Evolutionary conservation across 2,329 filamentous ascomycete genomes (phyloP), one percentile per base, ranked within the genome.

Genomic region (Fusarium scirpi): DNA sequence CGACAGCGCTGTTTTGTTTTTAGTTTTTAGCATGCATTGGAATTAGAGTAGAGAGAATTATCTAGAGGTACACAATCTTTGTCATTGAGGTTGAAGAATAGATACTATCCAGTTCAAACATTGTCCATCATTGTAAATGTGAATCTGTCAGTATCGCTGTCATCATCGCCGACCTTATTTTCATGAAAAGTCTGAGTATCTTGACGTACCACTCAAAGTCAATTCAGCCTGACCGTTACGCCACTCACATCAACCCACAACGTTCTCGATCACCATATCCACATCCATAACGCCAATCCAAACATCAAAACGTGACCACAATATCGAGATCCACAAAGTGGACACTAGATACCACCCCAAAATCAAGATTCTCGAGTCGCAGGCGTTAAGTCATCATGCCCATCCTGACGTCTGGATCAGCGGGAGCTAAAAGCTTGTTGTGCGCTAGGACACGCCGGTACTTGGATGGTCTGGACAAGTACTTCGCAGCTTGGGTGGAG

Each of bases 391-490:
- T 57, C 58, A 56, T 60, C 24, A 34, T 22, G 40, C 20, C 18
- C 22, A 57, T 27, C 43, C 43, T 60, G 43, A 57, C 51, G 51
- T 60, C 32, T 60, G 32, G 51, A 60, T 60, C 43, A 47, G 38
- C 43, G 43, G 41, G 25, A 56, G 25, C 51, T 56, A 60, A 57
- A 47, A 57, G 18, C 32, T 56, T 60, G 51, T 22, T 32, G 18
- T 48, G 38, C 22, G 8, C 44, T 57, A 57, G 54, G 27, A 3
- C 18, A 41, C 5, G 34, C 34, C 49, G 49, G 13, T 58, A 54
- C 47, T 18, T 30, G 9, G 25, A 6, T 2, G 30, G 25, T 11
- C 29, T 51, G 1, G 18, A 41, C 13, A 24, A 18, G 2, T 20
- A 51, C 30, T 38, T n/a, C 6, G 18, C 16, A n/a, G 34, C 16